phyloP scores from a whole-genome alignment of 2,329 filamentous ascomycete genomes.

The Stachybotrys echinatus region DNA sequence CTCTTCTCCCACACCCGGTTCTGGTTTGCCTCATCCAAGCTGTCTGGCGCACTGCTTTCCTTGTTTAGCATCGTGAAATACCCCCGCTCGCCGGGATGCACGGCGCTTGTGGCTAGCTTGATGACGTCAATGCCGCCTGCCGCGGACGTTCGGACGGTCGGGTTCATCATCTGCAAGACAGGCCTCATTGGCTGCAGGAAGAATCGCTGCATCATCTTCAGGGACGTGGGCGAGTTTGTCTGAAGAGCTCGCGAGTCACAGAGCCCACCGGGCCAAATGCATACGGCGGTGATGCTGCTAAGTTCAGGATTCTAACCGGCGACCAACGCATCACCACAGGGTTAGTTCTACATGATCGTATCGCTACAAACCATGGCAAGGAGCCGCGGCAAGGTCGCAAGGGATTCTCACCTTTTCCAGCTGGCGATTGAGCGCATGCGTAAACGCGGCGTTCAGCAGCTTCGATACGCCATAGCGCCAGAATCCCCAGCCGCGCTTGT shows the following conservation, averaged over 20 bases:
- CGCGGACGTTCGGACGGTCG: constrained; percentile 2
- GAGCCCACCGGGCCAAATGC: constrained; percentile 3
- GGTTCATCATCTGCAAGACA: neutral
- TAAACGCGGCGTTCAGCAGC: constrained; percentile 2
- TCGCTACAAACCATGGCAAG: neutral
- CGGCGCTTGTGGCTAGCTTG: constrained; percentile 1
- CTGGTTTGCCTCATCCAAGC: constrained; percentile 3
- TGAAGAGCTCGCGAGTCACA: constrained; percentile 5
- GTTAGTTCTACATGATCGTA: too few species aligned
- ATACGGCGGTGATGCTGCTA: constrained; percentile 2
- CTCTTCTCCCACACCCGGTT: constrained; percentile 1
- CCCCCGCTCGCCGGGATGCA: constrained; percentile 1
- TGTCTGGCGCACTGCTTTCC: constrained; percentile 4
- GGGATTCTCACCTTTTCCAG: neutral
- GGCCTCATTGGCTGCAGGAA: neutral
- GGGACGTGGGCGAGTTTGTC: constrained; percentile 2
- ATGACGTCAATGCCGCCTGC: constrained; percentile 1
- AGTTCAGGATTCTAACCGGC: too few species aligned
- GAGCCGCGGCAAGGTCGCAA: too few species aligned
- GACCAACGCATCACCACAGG: too few species aligned
- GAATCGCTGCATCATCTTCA: neutral
- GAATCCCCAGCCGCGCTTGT: constrained; percentile 2
- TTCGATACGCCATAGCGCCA: constrained; percentile 2
- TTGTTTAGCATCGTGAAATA: constrained; percentile 2
- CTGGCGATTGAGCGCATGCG: constrained; percentile 3